Percentiles rank a stretch among this genome's conserved stretches.
These are phyloP conservation scores for Ogataea methanolica DNA, from an alignment of 805 yeast species.

Conservation along the genomic window DNA sequence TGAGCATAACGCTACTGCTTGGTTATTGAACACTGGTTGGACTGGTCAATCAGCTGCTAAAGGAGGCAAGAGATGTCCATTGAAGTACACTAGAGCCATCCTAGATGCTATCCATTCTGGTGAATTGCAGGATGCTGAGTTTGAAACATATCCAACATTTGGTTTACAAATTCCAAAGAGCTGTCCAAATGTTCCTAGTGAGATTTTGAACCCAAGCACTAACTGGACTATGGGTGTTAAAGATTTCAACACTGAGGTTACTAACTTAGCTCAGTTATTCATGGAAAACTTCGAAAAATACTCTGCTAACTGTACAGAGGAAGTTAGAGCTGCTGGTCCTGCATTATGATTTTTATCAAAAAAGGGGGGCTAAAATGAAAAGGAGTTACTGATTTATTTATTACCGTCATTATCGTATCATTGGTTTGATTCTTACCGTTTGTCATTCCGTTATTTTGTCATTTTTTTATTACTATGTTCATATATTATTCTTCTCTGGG, in stretches of 20 bases:
- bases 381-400: no score
- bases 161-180: slow-evolving; percentile 82
- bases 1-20: slow-evolving; percentile 84
- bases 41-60: slow-evolving; percentile 86
- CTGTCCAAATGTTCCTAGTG: slow-evolving; percentile 78
- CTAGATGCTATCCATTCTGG: slow-evolving; percentile 94
- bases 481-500: no score
- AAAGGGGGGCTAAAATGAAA: no score
- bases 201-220: slow-evolving; percentile 79
- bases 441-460: no score
- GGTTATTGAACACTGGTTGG: slow-evolving; percentile 99
- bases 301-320: slow-evolving; percentile 73
- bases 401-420: no score
- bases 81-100: slow-evolving; percentile 95
- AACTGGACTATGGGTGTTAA: slow-evolving; percentile 65
- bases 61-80: slow-evolving; percentile 97
- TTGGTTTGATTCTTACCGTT: no score
- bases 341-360: slow-evolving; percentile 29
- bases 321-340: slow-evolving; percentile 94
- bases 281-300: slow-evolving; percentile 84
- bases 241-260: slow-evolving; percentile 51
- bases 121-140: slow-evolving; percentile 71
- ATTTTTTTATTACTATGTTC: no score
- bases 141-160: slow-evolving; percentile 81
- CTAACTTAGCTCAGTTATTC: slow-evolving; percentile 69